Percentiles rank a stretch among this genome's conserved stretches.
These are phyloP conservation scores for Alnus glutinosa DNA, from an alignment of 306 rosid species.

Conservation along the genomic window DNA sequence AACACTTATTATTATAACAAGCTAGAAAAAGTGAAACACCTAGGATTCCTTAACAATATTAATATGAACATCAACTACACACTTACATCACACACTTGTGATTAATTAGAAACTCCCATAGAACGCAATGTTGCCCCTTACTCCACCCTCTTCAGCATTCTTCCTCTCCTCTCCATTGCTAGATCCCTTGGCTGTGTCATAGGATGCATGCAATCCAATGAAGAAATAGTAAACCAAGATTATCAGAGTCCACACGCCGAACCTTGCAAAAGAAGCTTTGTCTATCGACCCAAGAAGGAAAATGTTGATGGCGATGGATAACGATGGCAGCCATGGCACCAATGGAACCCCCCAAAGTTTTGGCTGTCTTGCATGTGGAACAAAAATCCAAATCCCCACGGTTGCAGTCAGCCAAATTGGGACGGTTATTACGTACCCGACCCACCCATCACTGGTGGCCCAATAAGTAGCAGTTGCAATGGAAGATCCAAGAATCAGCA, in stretches of 20 bases:
- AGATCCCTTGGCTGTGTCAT: conserved; percentile 46
- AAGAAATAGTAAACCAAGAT: conserved; percentile 43
- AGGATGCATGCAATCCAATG: conserved; percentile 52
- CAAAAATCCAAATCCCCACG: conserved; percentile 36
- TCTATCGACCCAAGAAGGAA: conserved; percentile 86
- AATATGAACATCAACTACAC: background rate
- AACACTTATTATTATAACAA: background rate
- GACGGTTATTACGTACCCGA: conserved; percentile 39
- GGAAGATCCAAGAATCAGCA: conserved; percentile 50
- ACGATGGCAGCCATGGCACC: conserved; percentile 77
- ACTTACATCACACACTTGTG: background rate
- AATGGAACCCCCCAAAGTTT: conserved; percentile 77
- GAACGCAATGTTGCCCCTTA: background rate
- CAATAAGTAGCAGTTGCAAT: conserved; percentile 42
- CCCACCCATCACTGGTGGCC: conserved; percentile 40
- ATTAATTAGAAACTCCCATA: background rate
- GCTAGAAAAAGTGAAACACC: background rate
- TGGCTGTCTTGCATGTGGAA: conserved; percentile 68
- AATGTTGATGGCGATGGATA: conserved; percentile 64
- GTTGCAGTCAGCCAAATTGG: conserved; percentile 67
- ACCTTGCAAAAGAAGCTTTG: conserved; percentile 44
- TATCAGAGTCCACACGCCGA: conserved; percentile 38
- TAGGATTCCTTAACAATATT: background rate
- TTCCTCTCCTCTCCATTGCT: background rate
- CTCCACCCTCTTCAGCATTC: conserved; percentile 12